Conservation (phyloP, 2,329 filamentous ascomycete genomes). For the Monosporascus sp. region DNA sequence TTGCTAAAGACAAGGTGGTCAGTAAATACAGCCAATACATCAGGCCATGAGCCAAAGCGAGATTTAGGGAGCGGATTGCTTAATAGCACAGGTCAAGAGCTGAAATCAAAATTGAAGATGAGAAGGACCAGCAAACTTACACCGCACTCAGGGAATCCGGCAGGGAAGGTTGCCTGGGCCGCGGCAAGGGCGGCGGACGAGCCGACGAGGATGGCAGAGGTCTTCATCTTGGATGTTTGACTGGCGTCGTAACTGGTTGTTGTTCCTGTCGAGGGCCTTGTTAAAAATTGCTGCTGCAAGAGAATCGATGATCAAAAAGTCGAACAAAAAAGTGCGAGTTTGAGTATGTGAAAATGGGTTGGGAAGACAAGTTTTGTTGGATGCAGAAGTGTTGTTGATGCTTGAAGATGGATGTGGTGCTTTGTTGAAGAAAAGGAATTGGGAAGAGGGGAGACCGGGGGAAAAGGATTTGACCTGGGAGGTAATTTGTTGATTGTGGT, state of each 20-base stretch:
- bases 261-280: slow-evolving; percentile 11
- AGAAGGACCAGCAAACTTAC: slow-evolving; percentile 35
- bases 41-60: background rate
- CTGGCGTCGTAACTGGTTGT: background rate
- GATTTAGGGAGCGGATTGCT: background rate
- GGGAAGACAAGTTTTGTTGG: slow-evolving; percentile 13
- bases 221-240: slow-evolving; percentile 43
- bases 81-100: background rate
- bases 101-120: background rate
- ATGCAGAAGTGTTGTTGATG: slow-evolving; percentile 8
- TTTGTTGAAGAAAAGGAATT: background rate
- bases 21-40: background rate
- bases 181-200: slow-evolving; percentile 34
- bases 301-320: slow-evolving; percentile 28
- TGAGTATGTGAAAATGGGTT: slow-evolving; percentile 9
- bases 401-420: background rate
- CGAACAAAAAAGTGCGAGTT: slow-evolving; percentile 22
- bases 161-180: slow-evolving; percentile 33
- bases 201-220: slow-evolving; percentile 36
- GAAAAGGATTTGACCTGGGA: background rate
- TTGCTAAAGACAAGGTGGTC: slow-evolving; percentile 27
- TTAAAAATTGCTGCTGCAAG: slow-evolving; percentile 27
- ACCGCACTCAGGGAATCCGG: slow-evolving; percentile 43
- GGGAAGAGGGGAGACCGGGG: background rate
- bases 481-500: background rate